Evolutionary conservation across 2,329 filamentous ascomycete genomes (phyloP), one percentile per base, ranked within the genome.

Genomic region (Aspergillus phoenicis): DNA sequence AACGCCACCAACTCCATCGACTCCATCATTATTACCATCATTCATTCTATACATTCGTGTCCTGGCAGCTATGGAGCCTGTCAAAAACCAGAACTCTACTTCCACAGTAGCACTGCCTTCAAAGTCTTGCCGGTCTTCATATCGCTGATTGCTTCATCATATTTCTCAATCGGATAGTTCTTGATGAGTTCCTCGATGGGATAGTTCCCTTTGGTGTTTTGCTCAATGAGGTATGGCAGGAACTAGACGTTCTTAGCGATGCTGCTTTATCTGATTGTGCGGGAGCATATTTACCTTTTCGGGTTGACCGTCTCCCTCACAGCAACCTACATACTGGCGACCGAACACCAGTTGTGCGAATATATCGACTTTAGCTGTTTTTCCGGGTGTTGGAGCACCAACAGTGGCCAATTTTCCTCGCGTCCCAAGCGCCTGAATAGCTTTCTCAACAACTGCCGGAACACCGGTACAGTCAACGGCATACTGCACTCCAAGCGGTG

Each of bases 221-320:
- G 82, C 55, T 79, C 67, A n/a, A 84, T 80, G 75, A 83, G 73
- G 65, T 80, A 73, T 0, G 82, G 81, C 11, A 84, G 39, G 52
- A 64, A 62, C 61, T 64, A 28, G 20, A 13, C 8, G 6, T 17
- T 22, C 10, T 62, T 39, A 57, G 59, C 10, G 10, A 20, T 8
- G 13, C 30, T 30, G 45, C 47, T n/a, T 6, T 4, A 3, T 36
- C 11, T 33, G 24, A 8, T 43, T n/a, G 38, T 7, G 52, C 15
- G 13, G 6, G n/a, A 33, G 5, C 24, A 22, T 33, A 26, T 72
- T 48, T 63, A 67, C 60, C 61, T 65, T 52, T 8, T 62, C 47
- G 1, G 67, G 48, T 47, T 65, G 51, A 8, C 57, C 58, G 52
- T 72, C 67, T 2, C 69, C 65, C 60, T 67, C 64, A 38, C 51